These are phyloP conservation scores for Leccinum ponderosum DNA, from an alignment of 1,284 basidiomycete genomes.

Conservation along the genomic window DNA sequence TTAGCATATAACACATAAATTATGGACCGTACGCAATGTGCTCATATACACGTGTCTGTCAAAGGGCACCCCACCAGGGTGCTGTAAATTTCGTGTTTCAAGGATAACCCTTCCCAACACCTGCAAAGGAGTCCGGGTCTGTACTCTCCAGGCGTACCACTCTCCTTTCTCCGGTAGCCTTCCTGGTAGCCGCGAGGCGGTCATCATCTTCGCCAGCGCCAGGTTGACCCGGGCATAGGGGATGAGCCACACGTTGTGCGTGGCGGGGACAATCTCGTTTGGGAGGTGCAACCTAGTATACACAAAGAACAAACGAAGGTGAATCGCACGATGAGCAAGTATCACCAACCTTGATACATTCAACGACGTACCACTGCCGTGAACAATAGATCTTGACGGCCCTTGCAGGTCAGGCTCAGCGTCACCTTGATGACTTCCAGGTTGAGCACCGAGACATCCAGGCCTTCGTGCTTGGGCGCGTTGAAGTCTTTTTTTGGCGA, in stretches of 20 bases:
- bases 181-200: conserved; percentile 86
- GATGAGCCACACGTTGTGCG: conserved; percentile 89
- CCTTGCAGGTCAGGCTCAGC: conserved; percentile 95
- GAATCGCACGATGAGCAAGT: neutral
- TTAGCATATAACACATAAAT: conserved; percentile 39
- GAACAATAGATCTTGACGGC: conserved; percentile 98
- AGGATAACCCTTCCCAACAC: conserved; percentile 86
- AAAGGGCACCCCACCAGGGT: conserved; percentile 1
- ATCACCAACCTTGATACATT: neutral
- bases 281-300: neutral
- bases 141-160: conserved; percentile 78
- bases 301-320: neutral
- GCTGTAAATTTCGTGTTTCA: conserved; percentile 25
- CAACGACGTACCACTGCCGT: conserved; percentile 79
- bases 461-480: conserved; percentile 94
- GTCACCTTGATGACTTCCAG: conserved; percentile 99
- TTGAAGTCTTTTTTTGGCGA: conserved; percentile 99
- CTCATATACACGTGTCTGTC: conserved; percentile 42
- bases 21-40: conserved; percentile 35
- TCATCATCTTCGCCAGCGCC: conserved; percentile 70
- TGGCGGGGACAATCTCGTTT: conserved; percentile 89
- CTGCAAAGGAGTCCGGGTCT: conserved; percentile 74
- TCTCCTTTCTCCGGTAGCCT: conserved; percentile 88
- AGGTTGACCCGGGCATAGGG: conserved; percentile 71
- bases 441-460: conserved; percentile 83